phyloP scores from a whole-genome alignment of 1,284 basidiomycete species.

The Cryptococcus wingfieldii region DNA sequence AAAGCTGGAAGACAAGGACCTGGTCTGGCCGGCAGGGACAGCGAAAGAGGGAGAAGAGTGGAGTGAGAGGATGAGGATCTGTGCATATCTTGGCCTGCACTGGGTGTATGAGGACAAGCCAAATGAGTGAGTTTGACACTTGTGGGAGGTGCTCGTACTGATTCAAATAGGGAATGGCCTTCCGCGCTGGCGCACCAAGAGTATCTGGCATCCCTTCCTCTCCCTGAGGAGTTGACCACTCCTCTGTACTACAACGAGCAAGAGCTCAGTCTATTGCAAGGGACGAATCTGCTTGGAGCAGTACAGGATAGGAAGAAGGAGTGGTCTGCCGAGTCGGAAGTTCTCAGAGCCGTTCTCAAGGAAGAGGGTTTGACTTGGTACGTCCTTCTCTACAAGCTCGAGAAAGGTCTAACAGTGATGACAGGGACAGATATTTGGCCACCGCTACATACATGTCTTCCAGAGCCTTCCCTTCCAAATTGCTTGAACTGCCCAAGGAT shows the following conservation, averaged over 20 bases:
- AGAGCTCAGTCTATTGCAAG: constrained; percentile 64
- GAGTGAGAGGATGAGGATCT: constrained; percentile 68
- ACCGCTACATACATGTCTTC: constrained; percentile 75
- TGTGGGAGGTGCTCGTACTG: not conserved
- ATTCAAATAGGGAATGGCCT: constrained; percentile 14
- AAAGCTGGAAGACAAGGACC: constrained; percentile 12
- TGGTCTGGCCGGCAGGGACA: constrained; percentile 25
- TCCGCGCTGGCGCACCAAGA: constrained; percentile 50
- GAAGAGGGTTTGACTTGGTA: constrained; percentile 64
- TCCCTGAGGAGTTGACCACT: constrained; percentile 59
- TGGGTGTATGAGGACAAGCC: constrained; percentile 51
- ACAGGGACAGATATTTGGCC: constrained; percentile 65
- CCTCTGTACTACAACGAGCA: constrained; percentile 64
- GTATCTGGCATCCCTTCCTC: constrained; percentile 67
- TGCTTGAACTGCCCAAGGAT: constrained; percentile 56
- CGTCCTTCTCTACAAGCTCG: constrained; percentile 20
- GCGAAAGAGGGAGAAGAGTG: constrained; percentile 48
- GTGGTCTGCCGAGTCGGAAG: constrained; percentile 61
- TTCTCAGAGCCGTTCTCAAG: constrained; percentile 50
- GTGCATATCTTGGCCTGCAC: constrained; percentile 67
- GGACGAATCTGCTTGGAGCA: constrained; percentile 73
- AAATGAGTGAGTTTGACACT: constrained; percentile 8
- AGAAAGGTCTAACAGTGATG: not conserved
- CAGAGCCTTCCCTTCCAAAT: constrained; percentile 76
- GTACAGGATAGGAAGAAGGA: constrained; percentile 59